Conservation (phyloP, 106 monocot species). For the Dendrobium officinale region DNA sequence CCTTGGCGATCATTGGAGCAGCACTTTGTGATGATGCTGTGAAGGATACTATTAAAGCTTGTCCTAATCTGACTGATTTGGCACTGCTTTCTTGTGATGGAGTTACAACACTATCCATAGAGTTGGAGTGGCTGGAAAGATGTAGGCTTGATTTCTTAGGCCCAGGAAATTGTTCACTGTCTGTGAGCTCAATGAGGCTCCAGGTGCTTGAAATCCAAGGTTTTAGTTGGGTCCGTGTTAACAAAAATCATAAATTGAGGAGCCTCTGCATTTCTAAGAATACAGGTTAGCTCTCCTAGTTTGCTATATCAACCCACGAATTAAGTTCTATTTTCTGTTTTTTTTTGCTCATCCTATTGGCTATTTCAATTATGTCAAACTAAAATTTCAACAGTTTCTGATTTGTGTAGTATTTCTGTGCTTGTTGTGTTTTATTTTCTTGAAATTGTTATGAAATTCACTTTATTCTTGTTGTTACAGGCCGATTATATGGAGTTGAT, state of each 20-base stretch:
- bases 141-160: slow-evolving; percentile 86
- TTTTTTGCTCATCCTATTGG: background rate
- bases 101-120: slow-evolving; percentile 29
- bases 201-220: slow-evolving; percentile 47
- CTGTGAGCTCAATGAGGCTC: slow-evolving; percentile 30
- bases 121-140: slow-evolving; percentile 46
- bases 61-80: slow-evolving; percentile 69
- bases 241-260: slow-evolving; percentile 34
- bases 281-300: slow-evolving; percentile 32
- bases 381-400: too few relatives aligned
- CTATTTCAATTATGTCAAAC: too few relatives aligned
- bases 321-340: background rate
- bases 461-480: slow-evolving; percentile 21
- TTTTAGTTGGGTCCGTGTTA: slow-evolving; percentile 58
- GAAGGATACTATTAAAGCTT: slow-evolving; percentile 38
- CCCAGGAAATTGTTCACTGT: slow-evolving; percentile 31
- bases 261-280: slow-evolving; percentile 60
- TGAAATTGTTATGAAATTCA: background rate
- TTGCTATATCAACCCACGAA: background rate
- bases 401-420: too few relatives aligned
- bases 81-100: slow-evolving; percentile 88
- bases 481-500: slow-evolving; percentile 64
- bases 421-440: too few relatives aligned
- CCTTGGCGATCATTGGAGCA: slow-evolving; percentile 69
- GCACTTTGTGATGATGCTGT: slow-evolving; percentile 42